Percentiles rank a stretch among this genome's conserved stretches.
Evolutionary conservation across 495 filamentous ascomycete species (phyloP).

Genomic region (Monascus purpureus): DNA sequence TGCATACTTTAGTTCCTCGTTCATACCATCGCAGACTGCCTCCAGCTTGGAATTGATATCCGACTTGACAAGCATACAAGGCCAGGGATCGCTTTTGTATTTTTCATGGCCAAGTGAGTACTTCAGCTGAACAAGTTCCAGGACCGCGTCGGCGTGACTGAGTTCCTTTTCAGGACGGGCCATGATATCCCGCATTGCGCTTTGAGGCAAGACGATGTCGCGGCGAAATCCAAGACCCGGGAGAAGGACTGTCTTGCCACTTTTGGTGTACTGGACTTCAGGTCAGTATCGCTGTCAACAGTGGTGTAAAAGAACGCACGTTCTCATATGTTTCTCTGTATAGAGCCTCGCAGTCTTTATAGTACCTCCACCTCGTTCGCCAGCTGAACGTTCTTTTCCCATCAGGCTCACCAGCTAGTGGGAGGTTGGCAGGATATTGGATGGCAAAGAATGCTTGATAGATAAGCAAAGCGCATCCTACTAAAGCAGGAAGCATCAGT

Average conservation of each 20-base stretch:
- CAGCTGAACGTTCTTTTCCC: constrained; percentile 10
- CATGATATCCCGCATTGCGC: constrained; percentile 9
- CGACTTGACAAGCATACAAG: constrained; percentile 11
- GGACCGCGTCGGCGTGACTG: constrained; percentile 9
- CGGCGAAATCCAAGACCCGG: constrained; percentile 17
- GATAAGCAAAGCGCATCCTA: too few species aligned
- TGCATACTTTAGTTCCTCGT: constrained; percentile 13
- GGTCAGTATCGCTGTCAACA: background rate
- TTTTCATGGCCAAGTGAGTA: constrained; percentile 12
- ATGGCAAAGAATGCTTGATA: too few species aligned
- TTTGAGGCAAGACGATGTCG: constrained; percentile 17
- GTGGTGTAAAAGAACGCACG: constrained; percentile 5
- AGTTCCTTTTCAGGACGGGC: constrained; percentile 14
- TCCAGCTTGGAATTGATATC: constrained; percentile 11
- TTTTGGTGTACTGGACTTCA: constrained; percentile 14
- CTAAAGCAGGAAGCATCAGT: too few species aligned
- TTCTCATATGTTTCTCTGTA: constrained; percentile 16
- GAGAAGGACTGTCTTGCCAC: constrained; percentile 17
- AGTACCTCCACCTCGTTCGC: constrained; percentile 7
- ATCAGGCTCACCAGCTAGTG: too few species aligned
- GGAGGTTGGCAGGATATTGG: too few species aligned
- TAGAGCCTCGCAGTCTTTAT: constrained; percentile 7
- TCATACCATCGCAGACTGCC: constrained; percentile 8
- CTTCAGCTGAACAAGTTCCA: constrained; percentile 12
- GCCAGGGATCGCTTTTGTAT: constrained; percentile 12